These are phyloP conservation scores for Gautieria morchelliformis DNA, from an alignment of 768 basidiomycete genomes.

Conservation along the genomic window DNA sequence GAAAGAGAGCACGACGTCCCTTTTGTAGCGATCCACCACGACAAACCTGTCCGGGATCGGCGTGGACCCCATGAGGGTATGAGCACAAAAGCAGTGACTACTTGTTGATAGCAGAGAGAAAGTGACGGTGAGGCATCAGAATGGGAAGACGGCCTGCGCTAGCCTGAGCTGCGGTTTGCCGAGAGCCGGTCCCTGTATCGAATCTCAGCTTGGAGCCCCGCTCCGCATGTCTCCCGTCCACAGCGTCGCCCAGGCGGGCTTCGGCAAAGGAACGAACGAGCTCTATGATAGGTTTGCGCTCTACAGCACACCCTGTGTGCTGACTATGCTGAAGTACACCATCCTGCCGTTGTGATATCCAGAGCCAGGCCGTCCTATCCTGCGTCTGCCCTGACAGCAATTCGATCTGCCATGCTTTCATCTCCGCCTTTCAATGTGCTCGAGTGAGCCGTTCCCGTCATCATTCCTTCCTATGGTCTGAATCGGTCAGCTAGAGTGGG, in stretches of 20 bases:
- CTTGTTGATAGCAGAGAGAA: not conserved
- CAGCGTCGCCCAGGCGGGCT: conserved; percentile 58
- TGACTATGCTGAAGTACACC: not conserved
- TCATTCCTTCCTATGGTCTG: conserved; percentile 6
- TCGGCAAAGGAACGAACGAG: conserved; percentile 74
- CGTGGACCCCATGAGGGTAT: not conserved
- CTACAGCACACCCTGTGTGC: not conserved
- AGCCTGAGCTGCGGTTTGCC: too few species aligned
- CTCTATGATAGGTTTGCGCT: conserved; percentile 55
- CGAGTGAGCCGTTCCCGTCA: conserved; percentile 42
- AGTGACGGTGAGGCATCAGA: too few species aligned
- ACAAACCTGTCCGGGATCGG: not conserved
- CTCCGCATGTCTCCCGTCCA: conserved; percentile 34
- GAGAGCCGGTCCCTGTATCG: too few species aligned
- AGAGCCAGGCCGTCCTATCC: conserved; percentile 85
- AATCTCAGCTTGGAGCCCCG: too few species aligned
- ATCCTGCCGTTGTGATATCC: not conserved
- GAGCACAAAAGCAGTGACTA: not conserved
- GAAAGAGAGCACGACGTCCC: conserved; percentile 11
- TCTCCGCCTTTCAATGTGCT: conserved; percentile 46
- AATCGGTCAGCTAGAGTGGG: conserved; percentile 46
- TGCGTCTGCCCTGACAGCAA: conserved; percentile 44
- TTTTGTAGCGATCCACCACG: not conserved
- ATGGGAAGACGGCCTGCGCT: too few species aligned
- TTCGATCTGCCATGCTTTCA: conserved; percentile 38